Conservation (phyloP, 768 basidiomycete genomes). For the Aureoboletus auriporus region DNA sequence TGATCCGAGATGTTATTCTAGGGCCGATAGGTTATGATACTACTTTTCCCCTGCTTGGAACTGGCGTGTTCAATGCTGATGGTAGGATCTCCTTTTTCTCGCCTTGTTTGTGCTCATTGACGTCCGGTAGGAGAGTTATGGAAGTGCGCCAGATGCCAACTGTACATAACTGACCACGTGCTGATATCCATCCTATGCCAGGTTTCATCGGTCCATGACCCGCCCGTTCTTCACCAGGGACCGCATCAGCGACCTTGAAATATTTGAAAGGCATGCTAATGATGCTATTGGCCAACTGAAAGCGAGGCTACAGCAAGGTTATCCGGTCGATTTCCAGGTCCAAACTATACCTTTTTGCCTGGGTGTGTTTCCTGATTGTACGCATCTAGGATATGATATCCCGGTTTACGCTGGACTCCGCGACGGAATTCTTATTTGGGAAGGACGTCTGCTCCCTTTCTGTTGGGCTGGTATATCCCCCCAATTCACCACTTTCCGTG, state of each 20-base stretch:
- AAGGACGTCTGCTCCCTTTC: slow-evolving; percentile 43
- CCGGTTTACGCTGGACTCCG: slow-evolving; percentile 58
- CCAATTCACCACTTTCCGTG: slow-evolving; percentile 12
- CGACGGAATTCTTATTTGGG: slow-evolving; percentile 55
- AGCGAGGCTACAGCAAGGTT: slow-evolving; percentile 40
- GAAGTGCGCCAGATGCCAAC: slow-evolving; percentile 39
- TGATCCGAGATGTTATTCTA: slow-evolving; percentile 18
- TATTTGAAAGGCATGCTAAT: slow-evolving; percentile 48
- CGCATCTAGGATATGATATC: slow-evolving; percentile 43
- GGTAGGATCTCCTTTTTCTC: slow-evolving; percentile 27
- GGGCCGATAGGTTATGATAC: neutral
- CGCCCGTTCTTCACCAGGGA: slow-evolving; percentile 59
- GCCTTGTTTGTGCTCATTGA: neutral
- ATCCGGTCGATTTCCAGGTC: slow-evolving; percentile 56
- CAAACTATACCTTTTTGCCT: neutral
- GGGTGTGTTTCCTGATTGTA: neutral
- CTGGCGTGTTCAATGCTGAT: slow-evolving; percentile 59
- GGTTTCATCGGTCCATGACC: slow-evolving; percentile 57
- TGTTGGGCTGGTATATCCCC: slow-evolving; percentile 47
- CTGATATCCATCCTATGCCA: slow-evolving; percentile 13
- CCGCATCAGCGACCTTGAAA: slow-evolving; percentile 50
- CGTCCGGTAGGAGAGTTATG: slow-evolving; percentile 45
- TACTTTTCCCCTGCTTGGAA: slow-evolving; percentile 41
- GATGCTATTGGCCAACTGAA: slow-evolving; percentile 44
- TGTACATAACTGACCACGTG: neutral